Evolutionary conservation across 257 asterid species (phyloP).

Genomic region (Cruciata laevipes): DNA sequence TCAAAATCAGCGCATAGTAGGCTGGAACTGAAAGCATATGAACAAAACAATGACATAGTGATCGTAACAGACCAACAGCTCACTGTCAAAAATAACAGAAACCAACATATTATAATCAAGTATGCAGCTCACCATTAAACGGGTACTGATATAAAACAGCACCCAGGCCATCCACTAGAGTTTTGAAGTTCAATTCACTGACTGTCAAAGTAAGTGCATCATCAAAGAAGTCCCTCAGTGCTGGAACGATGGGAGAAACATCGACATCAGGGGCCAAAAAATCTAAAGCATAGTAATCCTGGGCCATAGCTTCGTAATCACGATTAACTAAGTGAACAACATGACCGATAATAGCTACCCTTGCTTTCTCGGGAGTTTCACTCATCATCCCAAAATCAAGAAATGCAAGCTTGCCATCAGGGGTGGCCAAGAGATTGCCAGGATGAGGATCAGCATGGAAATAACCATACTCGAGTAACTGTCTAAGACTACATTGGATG

Average conservation of each 20-base stretch:
- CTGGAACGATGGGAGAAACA: slow-evolving; percentile 94
- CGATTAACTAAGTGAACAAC: slow-evolving; percentile 99
- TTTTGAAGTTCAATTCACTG: slow-evolving; percentile 93
- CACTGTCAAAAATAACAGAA: not conserved
- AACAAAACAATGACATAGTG: slow-evolving; percentile 21
- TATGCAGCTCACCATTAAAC: slow-evolving; percentile 64
- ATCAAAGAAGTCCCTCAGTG: slow-evolving; percentile 77
- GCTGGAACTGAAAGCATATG: slow-evolving; percentile 81
- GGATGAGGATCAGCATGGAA: slow-evolving; percentile 99
- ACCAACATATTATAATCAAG: slow-evolving; percentile 2
- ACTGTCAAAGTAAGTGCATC: slow-evolving; percentile 87
- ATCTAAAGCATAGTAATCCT: slow-evolving; percentile 91
- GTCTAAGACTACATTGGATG: slow-evolving; percentile 94
- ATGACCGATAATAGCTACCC: slow-evolving; percentile 95
- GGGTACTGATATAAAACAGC: slow-evolving; percentile 87
- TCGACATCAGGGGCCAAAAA: slow-evolving; percentile 88
- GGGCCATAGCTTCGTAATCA: slow-evolving; percentile 99
- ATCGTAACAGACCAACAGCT: slow-evolving; percentile 4
- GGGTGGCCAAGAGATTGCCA: slow-evolving; percentile 93
- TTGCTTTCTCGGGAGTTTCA: slow-evolving; percentile 96
- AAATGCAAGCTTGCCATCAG: slow-evolving; percentile 98
- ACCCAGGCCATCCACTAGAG: slow-evolving; percentile 92
- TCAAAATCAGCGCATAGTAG: slow-evolving; percentile 89
- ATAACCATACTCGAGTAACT: slow-evolving; percentile 95
- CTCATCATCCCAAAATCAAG: slow-evolving; percentile 99